Percentiles rank a stretch among this genome's conserved stretches.
These are phyloP conservation scores for Cokeromyces recurvatus DNA, from an alignment of 371 early-diverging fungal species.

Conservation along the genomic window DNA sequence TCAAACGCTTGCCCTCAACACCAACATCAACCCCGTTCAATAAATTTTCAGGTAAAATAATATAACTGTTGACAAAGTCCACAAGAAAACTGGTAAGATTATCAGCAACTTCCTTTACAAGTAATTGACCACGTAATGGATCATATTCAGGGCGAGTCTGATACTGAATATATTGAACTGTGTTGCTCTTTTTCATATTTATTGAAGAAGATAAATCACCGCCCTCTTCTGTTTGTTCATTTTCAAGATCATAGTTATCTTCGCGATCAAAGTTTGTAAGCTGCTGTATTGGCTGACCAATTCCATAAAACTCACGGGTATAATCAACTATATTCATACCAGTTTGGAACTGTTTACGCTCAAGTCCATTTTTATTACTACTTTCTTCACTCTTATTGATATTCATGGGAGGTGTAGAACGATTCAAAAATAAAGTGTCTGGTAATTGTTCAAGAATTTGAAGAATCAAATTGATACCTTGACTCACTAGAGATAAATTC, in stretches of 20 bases:
- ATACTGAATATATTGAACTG: conserved; percentile 1
- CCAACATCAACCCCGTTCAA: conserved; percentile 35
- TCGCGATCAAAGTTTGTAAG: conserved; percentile 1
- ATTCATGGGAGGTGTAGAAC: not conserved
- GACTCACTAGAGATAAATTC: conserved; percentile 23
- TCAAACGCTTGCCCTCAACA: conserved; percentile 31
- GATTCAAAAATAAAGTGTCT: conserved; percentile 25
- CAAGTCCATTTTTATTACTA: not conserved
- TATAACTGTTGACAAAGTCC: conserved; percentile 30
- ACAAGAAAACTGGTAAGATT: conserved; percentile 23
- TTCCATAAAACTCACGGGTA: conserved; percentile 32
- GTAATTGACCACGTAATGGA: conserved; percentile 28
- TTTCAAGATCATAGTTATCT: not conserved
- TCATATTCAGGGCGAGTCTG: conserved; percentile 28
- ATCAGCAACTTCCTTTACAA: conserved; percentile 29
- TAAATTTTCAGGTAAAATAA: conserved; percentile 19
- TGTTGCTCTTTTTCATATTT: not conserved
- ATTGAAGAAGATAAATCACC: conserved; percentile 32
- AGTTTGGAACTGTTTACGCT: conserved; percentile 16
- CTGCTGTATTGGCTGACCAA: not conserved
- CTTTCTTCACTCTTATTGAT: not conserved
- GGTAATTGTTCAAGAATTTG: conserved; percentile 29
- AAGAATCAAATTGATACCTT: conserved; percentile 26
- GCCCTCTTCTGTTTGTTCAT: conserved; percentile 20
- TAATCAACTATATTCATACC: conserved; percentile 33